Percentiles rank a stretch among this genome's conserved stretches.
Evolutionary conservation across 345 rosid genomes (phyloP).

Genomic region (Nasturtium officinale): DNA sequence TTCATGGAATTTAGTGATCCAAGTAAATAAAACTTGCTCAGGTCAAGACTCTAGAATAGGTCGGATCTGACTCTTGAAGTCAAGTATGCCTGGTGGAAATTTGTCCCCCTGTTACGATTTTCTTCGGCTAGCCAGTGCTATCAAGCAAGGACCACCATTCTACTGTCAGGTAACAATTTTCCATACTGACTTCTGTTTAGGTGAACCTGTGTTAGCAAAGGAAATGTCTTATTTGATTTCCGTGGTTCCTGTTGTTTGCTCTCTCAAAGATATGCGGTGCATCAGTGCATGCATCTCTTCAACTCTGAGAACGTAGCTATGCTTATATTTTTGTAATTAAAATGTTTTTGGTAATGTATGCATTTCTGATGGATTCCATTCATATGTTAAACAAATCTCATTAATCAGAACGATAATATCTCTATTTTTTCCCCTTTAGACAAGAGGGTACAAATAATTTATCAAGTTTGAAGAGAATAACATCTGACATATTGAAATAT

Average conservation of each 20-base stretch:
- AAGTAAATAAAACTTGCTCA: background rate
- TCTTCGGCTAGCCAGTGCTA: background rate
- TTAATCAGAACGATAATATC: constrained; percentile 18
- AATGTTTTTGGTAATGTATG: background rate
- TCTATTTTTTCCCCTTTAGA: background rate
- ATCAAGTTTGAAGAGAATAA: constrained; percentile 24
- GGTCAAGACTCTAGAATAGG: constrained; percentile 16
- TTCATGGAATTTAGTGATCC: background rate
- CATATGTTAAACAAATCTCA: constrained; percentile 2
- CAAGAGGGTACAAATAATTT: constrained; percentile 17
- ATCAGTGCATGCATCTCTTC: constrained; percentile 1
- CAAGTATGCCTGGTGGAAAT: background rate
- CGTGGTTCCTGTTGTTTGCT: background rate
- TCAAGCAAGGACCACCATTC: constrained; percentile 16
- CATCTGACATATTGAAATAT: constrained; percentile 19
- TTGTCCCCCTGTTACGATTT: background rate
- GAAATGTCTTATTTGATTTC: background rate
- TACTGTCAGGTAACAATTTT: constrained; percentile 28
- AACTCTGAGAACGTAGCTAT: background rate
- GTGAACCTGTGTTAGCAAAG: constrained; percentile 1
- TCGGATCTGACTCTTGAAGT: background rate
- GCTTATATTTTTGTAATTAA: background rate
- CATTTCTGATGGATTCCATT: background rate
- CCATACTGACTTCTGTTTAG: background rate
- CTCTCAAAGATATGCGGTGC: background rate